Conservation (phyloP, 1,139 yeast species). For the Candida sp. region DNA sequence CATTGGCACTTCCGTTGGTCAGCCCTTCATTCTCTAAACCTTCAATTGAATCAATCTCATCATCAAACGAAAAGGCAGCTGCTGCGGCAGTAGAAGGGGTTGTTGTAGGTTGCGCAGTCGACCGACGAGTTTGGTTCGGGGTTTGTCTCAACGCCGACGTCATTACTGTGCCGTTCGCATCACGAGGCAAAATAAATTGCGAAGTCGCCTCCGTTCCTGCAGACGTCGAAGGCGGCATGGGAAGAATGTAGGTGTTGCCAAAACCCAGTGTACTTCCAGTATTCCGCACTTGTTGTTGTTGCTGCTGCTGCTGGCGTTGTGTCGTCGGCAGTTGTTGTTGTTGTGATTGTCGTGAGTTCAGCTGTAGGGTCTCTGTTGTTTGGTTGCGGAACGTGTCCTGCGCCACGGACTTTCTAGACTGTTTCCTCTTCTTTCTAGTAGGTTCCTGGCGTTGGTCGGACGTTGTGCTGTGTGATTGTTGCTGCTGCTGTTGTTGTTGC, state of each 20-base stretch:
- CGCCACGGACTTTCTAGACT: not conserved
- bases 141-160: constrained; percentile 17
- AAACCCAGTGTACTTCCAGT: not conserved
- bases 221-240: constrained; percentile 19
- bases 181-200: constrained; percentile 16
- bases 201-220: constrained; percentile 14
- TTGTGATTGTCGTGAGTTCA: not conserved
- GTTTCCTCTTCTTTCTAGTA: constrained; percentile 4
- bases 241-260: constrained; percentile 19
- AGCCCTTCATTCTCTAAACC: constrained; percentile 8
- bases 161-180: constrained; percentile 11
- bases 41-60: constrained; percentile 15
- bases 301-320: constrained; percentile 9
- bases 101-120: constrained; percentile 1
- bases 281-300: constrained; percentile 9
- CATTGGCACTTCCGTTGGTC: not conserved
- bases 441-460: constrained; percentile 2
- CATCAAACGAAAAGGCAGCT: constrained; percentile 13
- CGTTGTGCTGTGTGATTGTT: constrained; percentile 5
- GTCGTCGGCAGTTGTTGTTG: constrained; percentile 7
- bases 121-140: constrained; percentile 6
- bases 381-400: constrained; percentile 1
- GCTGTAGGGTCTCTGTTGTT: constrained; percentile 8
- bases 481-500: not conserved
- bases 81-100: constrained; percentile 1